Evolutionary conservation across 352 stramenopile genomes (phyloP), one percentile per base, ranked within the genome.

Genomic region (Globisporangium paddicum): DNA sequence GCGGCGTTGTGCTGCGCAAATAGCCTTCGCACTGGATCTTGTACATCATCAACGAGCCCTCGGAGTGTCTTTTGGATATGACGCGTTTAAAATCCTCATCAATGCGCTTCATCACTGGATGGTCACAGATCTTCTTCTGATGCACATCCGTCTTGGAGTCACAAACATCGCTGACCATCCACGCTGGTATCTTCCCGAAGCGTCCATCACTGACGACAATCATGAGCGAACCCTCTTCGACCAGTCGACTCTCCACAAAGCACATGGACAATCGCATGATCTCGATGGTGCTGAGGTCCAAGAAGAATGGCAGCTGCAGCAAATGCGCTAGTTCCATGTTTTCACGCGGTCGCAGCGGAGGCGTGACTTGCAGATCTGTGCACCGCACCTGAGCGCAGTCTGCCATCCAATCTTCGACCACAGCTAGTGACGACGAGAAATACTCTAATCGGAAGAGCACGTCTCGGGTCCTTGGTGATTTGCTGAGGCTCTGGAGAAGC

Each of bases 261-360:
- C 66, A 57, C 34, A 77, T 32, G 14, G 66, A 69, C 0, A 77
- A 18, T 35, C 67, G 65, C 11, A 74, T 57, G 8, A 77, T 28
- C 45, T 74, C 66, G 5, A 60, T 37, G 16, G 26, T 62, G 11
- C 37, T 67, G 1, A 77, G 46, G 18, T 73, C 69, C 14, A 61
- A 46, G 41, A 77, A 74, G 41, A 72, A 67, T 2, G 69, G 66
- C 21, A 77, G 14, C 21, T 67, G 67, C 6, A 46, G 47, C 23
- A 77, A 3, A 25, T 72, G 63, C 10, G 67, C 51, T 5, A 77
- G 46, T 35, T 67, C 21, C 11, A 65, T 40, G 13, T 68, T 47
- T 2, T 44, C 52, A 25, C 63, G 47, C 38, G 55, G 66, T 2
- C 50, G 45, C 18, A 74, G 56, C 16, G 55, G 19, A 18, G 59